Evolutionary conservation across 306 rosid genomes (phyloP).

Genomic region (Phaseolus lunatus): DNA sequence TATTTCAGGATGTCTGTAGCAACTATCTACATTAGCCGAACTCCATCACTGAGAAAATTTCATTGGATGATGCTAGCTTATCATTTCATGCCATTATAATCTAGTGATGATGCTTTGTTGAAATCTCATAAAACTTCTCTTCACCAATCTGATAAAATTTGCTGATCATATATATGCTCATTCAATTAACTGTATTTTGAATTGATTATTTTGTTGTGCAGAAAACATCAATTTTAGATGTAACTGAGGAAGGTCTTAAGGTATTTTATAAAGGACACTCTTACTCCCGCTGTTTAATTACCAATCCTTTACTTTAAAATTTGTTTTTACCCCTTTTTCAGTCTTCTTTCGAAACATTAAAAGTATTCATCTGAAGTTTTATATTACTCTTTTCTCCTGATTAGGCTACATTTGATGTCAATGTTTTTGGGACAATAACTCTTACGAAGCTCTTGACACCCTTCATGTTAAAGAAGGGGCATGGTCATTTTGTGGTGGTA

Average conservation of each 20-base stretch:
- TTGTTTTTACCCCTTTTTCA: neutral
- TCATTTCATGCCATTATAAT: slow-evolving; percentile 15
- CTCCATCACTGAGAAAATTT: slow-evolving; percentile 22
- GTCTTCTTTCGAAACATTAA: slow-evolving; percentile 21
- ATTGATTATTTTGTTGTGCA: slow-evolving; percentile 50
- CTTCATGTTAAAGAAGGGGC: slow-evolving; percentile 86
- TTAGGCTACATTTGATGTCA: slow-evolving; percentile 85
- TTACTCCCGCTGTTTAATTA: slow-evolving; percentile 28
- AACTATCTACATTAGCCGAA: slow-evolving; percentile 23
- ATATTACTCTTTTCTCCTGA: slow-evolving; percentile 37
- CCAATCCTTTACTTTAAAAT: slow-evolving; percentile 11
- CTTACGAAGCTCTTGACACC: slow-evolving; percentile 87
- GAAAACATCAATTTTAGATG: slow-evolving; percentile 82
- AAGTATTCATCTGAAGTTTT: slow-evolving; percentile 43
- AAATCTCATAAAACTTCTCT: slow-evolving; percentile 23
- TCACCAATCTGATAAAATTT: slow-evolving; percentile 4
- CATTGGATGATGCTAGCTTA: slow-evolving; percentile 20
- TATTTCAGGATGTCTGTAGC: slow-evolving; percentile 10
- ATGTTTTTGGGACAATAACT: slow-evolving; percentile 90
- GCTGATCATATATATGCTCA: slow-evolving; percentile 3
- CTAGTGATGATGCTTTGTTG: neutral
- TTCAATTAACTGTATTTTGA: slow-evolving; percentile 1
- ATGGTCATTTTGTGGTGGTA: slow-evolving; percentile 98
- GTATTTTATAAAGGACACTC: slow-evolving; percentile 53
- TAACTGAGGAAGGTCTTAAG: slow-evolving; percentile 78